Evolutionary conservation across 495 filamentous ascomycete species (phyloP).

Genomic region (Aspergillus taichungensis): DNA sequence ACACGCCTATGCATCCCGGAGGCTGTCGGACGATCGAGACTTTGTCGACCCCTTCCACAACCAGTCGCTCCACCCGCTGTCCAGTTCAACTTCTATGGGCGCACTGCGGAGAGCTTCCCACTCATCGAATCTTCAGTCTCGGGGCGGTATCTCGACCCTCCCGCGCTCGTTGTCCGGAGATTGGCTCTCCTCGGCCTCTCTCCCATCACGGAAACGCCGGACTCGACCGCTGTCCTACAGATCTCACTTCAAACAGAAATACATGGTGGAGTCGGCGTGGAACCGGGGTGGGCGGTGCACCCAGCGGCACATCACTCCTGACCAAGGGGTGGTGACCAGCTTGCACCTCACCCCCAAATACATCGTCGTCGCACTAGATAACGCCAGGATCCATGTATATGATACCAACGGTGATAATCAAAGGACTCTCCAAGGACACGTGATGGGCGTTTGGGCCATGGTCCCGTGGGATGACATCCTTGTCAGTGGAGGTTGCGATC

Average conservation of each 20-base stretch:
- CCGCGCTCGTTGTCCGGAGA: conserved; percentile 30
- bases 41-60: conserved; percentile 30
- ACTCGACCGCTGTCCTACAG: conserved; percentile 63
- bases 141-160: conserved; percentile 19
- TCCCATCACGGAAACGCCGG: conserved; percentile 26
- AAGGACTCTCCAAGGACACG: conserved; percentile 85
- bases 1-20: conserved; percentile 65
- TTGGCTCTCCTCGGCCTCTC: conserved; percentile 23
- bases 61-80: conserved; percentile 14
- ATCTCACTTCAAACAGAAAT: conserved; percentile 94
- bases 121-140: conserved; percentile 18
- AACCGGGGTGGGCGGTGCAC: conserved; percentile 74
- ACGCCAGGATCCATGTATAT: conserved; percentile 97
- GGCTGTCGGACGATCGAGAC: conserved; percentile 41
- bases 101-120: conserved; percentile 20
- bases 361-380: conserved; percentile 94
- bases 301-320: conserved; percentile 78
- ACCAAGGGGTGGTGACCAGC: conserved; percentile 94
- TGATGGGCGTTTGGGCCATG: conserved; percentile 99
- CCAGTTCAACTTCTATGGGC: conserved; percentile 13
- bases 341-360: conserved; percentile 91
- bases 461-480: conserved; percentile 94
- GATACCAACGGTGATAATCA: conserved; percentile 81
- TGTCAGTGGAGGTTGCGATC: conserved; percentile 93
- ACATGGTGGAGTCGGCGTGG: conserved; percentile 96